Percentiles rank a stretch among this genome's conserved stretches.
Conservation (phyloP, 2,329 filamentous ascomycete species). For the Acephala macrosclerotiorum region DNA sequence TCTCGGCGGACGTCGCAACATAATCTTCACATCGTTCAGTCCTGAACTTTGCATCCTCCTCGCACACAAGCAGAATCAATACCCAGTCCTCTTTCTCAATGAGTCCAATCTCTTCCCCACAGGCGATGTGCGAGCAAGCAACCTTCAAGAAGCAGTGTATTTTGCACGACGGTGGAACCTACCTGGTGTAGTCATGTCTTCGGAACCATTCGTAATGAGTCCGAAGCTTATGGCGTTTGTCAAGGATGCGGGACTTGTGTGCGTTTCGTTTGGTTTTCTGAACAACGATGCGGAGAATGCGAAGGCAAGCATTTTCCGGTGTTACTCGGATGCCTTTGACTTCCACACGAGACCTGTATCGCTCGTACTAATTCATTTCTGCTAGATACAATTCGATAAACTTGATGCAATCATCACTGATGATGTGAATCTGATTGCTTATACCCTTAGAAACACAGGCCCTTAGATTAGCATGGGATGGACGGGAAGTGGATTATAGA, state of each 20-base stretch:
- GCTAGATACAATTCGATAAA: too few species aligned
- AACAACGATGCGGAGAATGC: slow-evolving; percentile 21
- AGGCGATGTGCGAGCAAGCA: slow-evolving; percentile 25
- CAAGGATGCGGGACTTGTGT: slow-evolving; percentile 22
- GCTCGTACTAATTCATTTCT: too few species aligned
- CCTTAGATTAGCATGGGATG: too few species aligned
- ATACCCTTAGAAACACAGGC: too few species aligned
- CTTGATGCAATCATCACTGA: too few species aligned
- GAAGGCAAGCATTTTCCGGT: too few species aligned
- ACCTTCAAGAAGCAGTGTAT: slow-evolving; percentile 24
- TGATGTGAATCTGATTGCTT: too few species aligned
- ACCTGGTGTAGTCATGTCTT: slow-evolving; percentile 16
- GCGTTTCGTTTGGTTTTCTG: slow-evolving; percentile 16
- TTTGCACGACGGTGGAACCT: slow-evolving; percentile 24
- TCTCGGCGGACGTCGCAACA: slow-evolving; percentile 8
- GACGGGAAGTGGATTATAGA: too few species aligned
- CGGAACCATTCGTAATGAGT: slow-evolving; percentile 20
- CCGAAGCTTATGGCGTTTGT: slow-evolving; percentile 19
- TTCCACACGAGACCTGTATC: too few species aligned
- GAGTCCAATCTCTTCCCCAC: slow-evolving; percentile 22
- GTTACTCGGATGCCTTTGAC: too few species aligned
- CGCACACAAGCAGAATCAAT: slow-evolving; percentile 22
- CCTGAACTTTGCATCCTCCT: slow-evolving; percentile 27
- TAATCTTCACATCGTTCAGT: slow-evolving; percentile 25
- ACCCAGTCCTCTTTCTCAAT: slow-evolving; percentile 25